A percentile compares a stretch with the other conserved stretches of the same genome.
These are phyloP conservation scores for Cladosporium sp. DNA, from an alignment of 2,329 filamentous ascomycete species.

Conservation along the genomic window DNA sequence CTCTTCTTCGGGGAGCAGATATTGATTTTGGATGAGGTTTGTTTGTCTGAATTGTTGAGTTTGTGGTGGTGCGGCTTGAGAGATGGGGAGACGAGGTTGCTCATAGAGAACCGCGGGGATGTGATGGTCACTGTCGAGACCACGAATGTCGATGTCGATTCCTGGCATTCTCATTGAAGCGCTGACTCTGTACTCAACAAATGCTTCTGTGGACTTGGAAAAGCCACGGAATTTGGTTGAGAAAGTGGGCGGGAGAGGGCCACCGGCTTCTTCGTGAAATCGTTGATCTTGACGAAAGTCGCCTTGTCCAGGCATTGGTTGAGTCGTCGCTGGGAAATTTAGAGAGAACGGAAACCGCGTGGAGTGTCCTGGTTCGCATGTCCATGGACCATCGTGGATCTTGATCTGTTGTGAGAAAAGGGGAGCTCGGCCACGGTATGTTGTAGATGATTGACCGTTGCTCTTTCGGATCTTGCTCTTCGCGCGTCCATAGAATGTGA, in stretches of 20 bases:
- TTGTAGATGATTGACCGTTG: slow-evolving; percentile 6
- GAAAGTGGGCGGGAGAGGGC: slow-evolving; percentile 13
- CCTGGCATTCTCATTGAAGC: slow-evolving; percentile 6
- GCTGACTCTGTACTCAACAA: slow-evolving; percentile 12
- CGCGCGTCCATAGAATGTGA: slow-evolving; percentile 12
- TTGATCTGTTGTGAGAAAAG: slow-evolving; percentile 7
- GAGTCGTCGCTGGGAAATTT: slow-evolving; percentile 7
- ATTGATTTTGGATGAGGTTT: slow-evolving; percentile 17
- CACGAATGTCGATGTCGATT: slow-evolving; percentile 10
- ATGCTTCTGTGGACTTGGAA: neutral
- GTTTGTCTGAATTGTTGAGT: neutral
- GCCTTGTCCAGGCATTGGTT: slow-evolving; percentile 2
- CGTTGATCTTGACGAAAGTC: slow-evolving; percentile 2
- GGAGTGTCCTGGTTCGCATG: neutral
- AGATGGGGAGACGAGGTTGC: slow-evolving; percentile 5
- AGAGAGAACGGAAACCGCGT: slow-evolving; percentile 10
- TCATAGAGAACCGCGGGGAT: slow-evolving; percentile 9
- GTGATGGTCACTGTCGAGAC: neutral
- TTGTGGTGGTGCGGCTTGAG: neutral
- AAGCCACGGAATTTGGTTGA: neutral
- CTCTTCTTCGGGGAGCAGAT: slow-evolving; percentile 19
- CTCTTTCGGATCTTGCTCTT: slow-evolving; percentile 15
- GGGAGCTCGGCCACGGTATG: slow-evolving; percentile 14
- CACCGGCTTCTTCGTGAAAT: slow-evolving; percentile 7
- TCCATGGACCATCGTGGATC: slow-evolving; percentile 10